phyloP scores from a whole-genome alignment of 73 alveolate genomes.

The Paramecium biaurelia region DNA sequence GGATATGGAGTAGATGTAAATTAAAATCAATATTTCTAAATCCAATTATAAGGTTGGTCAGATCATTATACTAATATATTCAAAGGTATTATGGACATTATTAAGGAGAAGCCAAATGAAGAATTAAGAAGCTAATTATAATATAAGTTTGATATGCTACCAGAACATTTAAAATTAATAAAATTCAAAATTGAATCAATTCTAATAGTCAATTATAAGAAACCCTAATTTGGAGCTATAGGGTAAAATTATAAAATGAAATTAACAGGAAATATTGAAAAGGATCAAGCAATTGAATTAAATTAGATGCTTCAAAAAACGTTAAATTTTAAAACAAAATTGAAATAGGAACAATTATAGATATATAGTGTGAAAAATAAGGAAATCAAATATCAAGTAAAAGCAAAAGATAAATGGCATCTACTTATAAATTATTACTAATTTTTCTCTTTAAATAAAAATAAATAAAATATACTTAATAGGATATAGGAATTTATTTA shows the following conservation, averaged over 20 bases:
- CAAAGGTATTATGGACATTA: not conserved
- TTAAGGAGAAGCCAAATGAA: not conserved
- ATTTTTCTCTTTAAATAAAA: not conserved
- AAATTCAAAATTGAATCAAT: not conserved
- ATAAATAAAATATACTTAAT: not conserved
- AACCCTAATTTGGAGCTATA: not conserved
- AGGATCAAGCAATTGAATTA: not conserved
- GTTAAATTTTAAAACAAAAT: not conserved
- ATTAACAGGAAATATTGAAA: not conserved
- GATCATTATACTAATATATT: not conserved
- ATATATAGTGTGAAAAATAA: not conserved
- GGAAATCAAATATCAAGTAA: not conserved
- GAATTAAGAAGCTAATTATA: not conserved
- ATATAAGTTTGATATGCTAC: not conserved
- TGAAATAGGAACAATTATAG: not conserved
- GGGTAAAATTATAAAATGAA: not conserved
- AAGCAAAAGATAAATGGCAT: constrained; percentile 8
- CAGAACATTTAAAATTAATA: not conserved
- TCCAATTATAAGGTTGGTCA: not conserved
- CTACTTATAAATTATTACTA: not conserved
- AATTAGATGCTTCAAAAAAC: not conserved
- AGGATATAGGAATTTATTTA: not conserved
- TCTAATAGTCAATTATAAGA: not conserved
- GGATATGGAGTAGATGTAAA: not conserved
- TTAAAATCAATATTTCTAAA: not conserved